Evolutionary conservation across 176 grass and related monocot genomes (phyloP).

Genomic region (Saccharum spontaneum): DNA sequence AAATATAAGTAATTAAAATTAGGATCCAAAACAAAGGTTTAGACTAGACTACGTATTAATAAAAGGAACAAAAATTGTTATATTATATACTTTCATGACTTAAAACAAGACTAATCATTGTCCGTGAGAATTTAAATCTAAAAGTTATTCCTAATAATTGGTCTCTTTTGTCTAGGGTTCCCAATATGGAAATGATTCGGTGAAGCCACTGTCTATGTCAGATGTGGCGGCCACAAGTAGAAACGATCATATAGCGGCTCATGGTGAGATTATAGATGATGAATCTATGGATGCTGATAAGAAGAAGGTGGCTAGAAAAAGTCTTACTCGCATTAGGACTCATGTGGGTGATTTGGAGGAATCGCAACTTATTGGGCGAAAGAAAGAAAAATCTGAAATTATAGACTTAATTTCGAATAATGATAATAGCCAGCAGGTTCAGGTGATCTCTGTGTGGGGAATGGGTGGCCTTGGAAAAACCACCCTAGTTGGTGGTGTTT

Average conservation of each 20-base stretch:
- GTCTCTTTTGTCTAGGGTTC: neutral
- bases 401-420: neutral
- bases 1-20: too few species aligned
- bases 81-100: too few species aligned
- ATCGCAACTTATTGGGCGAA: conserved; percentile 7
- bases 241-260: neutral
- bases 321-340: neutral
- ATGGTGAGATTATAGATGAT: neutral
- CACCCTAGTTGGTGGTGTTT: neutral
- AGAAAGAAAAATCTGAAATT: neutral
- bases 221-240: neutral
- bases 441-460: conserved; percentile 29
- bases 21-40: too few species aligned
- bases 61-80: too few species aligned
- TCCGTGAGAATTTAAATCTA: too few species aligned
- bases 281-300: neutral
- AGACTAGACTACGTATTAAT: too few species aligned
- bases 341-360: neutral
- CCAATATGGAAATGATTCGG: neutral
- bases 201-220: neutral
- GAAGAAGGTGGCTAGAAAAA: neutral
- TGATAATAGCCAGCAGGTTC: too few species aligned
- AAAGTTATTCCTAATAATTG: neutral
- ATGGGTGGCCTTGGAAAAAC: conserved; percentile 42
- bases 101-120: too few species aligned